These are phyloP conservation scores for Herpetomonas samuelpessoai DNA, from an alignment of 208 protist species.

Conservation along the genomic window DNA sequence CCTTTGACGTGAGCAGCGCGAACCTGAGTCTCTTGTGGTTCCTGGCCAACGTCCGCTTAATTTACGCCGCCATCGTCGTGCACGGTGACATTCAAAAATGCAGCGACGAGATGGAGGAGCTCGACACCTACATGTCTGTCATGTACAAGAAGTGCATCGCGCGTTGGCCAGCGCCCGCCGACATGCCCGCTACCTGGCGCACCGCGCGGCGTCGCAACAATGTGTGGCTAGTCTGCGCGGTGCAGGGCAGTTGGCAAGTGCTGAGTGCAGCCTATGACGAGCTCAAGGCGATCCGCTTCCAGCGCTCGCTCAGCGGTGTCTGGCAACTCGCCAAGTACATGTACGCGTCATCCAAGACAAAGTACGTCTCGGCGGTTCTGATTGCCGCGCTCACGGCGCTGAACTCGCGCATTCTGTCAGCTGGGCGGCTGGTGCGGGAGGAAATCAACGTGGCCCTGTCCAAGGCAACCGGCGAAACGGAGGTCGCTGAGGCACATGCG, in stretches of 20 bases:
- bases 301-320: conserved; percentile 32
- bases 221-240: conserved; percentile 25
- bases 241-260: conserved; percentile 28
- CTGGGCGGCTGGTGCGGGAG: conserved; percentile 32
- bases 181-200: conserved; percentile 18
- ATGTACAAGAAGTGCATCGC: conserved; percentile 38
- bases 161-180: conserved; percentile 25
- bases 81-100: conserved; percentile 41
- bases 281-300: conserved; percentile 22
- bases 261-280: conserved; percentile 25
- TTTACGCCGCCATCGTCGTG: conserved; percentile 37
- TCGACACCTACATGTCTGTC: conserved; percentile 22
- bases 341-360: conserved; percentile 33
- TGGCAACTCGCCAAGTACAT: conserved; percentile 47
- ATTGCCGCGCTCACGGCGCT: conserved; percentile 45
- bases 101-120: conserved; percentile 33
- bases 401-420: conserved; percentile 33
- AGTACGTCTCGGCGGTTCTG: conserved; percentile 32
- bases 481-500: background rate
- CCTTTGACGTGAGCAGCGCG: conserved; percentile 23
- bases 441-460: too few relatives aligned
- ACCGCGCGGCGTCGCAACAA: conserved; percentile 9
- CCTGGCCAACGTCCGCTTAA: conserved; percentile 32
- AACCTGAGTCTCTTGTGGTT: conserved; percentile 59
- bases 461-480: too few relatives aligned